Percentiles rank a stretch among this genome's conserved stretches.
These are phyloP conservation scores for Populus tremula DNA, from an alignment of 345 rosid genomes.

Conservation along the genomic window DNA sequence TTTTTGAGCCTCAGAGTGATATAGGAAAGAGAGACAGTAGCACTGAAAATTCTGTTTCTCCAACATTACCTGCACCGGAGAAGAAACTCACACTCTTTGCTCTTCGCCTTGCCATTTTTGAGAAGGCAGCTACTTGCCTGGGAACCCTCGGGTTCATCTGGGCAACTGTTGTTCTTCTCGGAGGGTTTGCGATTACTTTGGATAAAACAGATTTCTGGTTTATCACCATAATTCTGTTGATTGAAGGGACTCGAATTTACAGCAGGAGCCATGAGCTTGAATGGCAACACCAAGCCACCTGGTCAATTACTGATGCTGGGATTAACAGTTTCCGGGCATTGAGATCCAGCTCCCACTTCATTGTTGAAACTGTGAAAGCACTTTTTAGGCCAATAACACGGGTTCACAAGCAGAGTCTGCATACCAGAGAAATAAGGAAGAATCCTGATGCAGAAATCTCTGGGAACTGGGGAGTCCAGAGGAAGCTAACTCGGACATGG, in stretches of 20 bases:
- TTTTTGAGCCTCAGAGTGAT: constrained; percentile 53
- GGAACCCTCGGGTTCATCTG: constrained; percentile 90
- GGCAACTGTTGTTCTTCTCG: constrained; percentile 93
- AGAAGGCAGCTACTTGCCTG: constrained; percentile 76
- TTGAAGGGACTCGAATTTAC: constrained; percentile 81
- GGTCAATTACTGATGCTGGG: constrained; percentile 69
- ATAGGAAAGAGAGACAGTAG: constrained; percentile 52
- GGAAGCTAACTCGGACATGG: constrained; percentile 51
- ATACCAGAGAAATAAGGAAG: constrained; percentile 13
- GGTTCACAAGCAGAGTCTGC: constrained; percentile 27
- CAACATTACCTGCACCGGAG: constrained; percentile 58
- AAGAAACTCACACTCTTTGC: constrained; percentile 83
- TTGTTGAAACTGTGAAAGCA: constrained; percentile 29
- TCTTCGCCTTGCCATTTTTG: constrained; percentile 71
- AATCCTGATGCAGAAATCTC: constrained; percentile 7
- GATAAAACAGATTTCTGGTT: constrained; percentile 83
- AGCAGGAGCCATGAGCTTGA: constrained; percentile 93
- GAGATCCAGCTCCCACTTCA: constrained; percentile 42
- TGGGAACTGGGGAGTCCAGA: constrained; percentile 22
- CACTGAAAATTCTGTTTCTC: constrained; percentile 28
- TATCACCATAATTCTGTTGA: constrained; percentile 66
- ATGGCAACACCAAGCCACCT: constrained; percentile 91
- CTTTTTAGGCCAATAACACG: constrained; percentile 21
- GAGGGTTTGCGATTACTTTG: constrained; percentile 83
- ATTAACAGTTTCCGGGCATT: constrained; percentile 66